Conservation (phyloP, 2,329 filamentous ascomycete genomes). For the Shiraia sp. region DNA sequence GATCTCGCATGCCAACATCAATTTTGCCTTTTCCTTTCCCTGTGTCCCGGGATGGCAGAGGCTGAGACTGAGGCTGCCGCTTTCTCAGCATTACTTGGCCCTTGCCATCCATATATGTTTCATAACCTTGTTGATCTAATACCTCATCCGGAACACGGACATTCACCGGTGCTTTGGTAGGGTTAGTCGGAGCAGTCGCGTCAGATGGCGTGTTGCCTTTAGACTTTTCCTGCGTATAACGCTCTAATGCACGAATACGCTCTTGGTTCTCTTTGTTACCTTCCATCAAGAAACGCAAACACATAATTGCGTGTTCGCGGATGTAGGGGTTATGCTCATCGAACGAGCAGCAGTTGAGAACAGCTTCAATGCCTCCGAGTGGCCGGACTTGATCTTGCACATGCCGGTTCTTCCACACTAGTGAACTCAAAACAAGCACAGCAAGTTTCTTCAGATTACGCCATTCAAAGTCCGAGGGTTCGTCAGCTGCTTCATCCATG, state of each 20-base stretch:
- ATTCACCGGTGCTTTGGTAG: conserved; percentile 24
- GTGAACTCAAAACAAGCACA: conserved; percentile 83
- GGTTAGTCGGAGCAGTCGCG: conserved; percentile 3
- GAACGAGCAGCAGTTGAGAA: conserved; percentile 87
- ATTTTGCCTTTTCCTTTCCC: conserved; percentile 33
- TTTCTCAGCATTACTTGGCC: conserved; percentile 54
- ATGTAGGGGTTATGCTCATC: conserved; percentile 95
- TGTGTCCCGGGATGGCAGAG: conserved; percentile 9
- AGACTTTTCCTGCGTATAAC: conserved; percentile 27
- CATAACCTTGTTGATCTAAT: conserved; percentile 53
- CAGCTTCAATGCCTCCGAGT: conserved; percentile 81
- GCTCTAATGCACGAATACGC: conserved; percentile 67
- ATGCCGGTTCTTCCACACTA: conserved; percentile 82
- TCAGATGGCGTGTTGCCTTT: conserved; percentile 14
- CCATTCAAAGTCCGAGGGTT: conserved; percentile 70
- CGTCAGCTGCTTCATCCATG: conserved; percentile 55
- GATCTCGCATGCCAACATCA: conserved; percentile 43
- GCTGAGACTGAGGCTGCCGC: conserved; percentile 36
- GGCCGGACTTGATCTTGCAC: conserved; percentile 88
- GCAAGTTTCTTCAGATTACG: conserved; percentile 91
- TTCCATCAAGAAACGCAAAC: conserved; percentile 62
- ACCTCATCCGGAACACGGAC: conserved; percentile 52
- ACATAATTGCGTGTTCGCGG: conserved; percentile 72
- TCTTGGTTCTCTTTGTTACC: conserved; percentile 73
- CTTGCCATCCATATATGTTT: conserved; percentile 55